Percentiles rank a stretch among this genome's conserved stretches.
These are phyloP conservation scores for Seiridium cupressi DNA, from an alignment of 2,329 filamentous ascomycete species.

Conservation along the genomic window DNA sequence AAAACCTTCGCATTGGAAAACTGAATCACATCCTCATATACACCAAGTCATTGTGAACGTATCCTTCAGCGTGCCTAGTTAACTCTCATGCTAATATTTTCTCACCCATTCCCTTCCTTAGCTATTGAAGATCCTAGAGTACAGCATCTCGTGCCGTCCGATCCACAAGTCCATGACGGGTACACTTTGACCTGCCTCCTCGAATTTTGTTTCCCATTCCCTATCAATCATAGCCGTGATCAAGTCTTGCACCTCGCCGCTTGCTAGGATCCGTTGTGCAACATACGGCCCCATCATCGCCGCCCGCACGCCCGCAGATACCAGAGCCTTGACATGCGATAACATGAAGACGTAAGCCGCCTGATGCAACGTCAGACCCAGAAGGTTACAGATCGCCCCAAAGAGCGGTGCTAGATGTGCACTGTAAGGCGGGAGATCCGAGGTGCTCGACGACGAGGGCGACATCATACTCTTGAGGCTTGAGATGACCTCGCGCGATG, in stretches of 20 bases:
- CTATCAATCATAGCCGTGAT: conserved; percentile 58
- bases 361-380: conserved; percentile 59
- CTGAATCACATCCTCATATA: not conserved
- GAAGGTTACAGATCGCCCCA: conserved; percentile 62
- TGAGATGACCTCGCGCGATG: conserved; percentile 23
- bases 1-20: not conserved
- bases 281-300: conserved; percentile 80
- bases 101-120: conserved; percentile 32
- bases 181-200: conserved; percentile 71
- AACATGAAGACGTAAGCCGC: conserved; percentile 75
- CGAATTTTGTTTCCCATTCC: conserved; percentile 57
- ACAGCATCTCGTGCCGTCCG: conserved; percentile 77
- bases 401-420: conserved; percentile 72
- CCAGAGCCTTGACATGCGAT: conserved; percentile 71
- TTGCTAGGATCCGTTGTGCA: conserved; percentile 70
- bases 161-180: conserved; percentile 82
- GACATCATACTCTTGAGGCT: not conserved
- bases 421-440: conserved; percentile 38
- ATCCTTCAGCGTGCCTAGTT: too few relatives aligned
- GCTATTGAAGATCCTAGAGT: conserved; percentile 85
- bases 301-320: conserved; percentile 74
- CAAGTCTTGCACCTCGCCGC: conserved; percentile 52
- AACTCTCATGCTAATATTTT: not conserved
- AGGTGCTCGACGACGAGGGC: not conserved
- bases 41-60: not conserved